phyloP scores from a whole-genome alignment of 2,329 filamentous ascomycete genomes.

The Dothiorella sarmentorum region DNA sequence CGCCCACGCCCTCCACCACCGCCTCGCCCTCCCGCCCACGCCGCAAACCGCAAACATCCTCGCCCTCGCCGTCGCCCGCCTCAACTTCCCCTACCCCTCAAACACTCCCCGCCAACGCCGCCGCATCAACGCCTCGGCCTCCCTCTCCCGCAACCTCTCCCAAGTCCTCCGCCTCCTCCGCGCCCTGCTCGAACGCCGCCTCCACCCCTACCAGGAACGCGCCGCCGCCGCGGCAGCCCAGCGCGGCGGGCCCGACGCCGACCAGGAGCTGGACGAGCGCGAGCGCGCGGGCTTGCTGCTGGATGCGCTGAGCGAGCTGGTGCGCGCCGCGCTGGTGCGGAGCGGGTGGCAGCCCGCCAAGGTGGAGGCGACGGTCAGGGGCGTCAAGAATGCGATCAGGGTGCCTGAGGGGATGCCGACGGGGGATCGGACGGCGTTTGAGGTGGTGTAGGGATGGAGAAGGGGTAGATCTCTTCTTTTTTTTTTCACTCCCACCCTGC shows the following conservation, averaged over 20 bases:
- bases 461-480: neutral
- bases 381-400: neutral
- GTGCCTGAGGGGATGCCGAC: neutral
- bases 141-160: neutral
- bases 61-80: conserved; percentile 30
- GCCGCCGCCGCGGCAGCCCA: neutral
- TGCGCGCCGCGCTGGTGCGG: neutral
- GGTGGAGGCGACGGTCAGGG: neutral
- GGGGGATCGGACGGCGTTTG: neutral
- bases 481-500: neutral
- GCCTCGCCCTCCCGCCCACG: conserved; percentile 29
- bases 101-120: conserved; percentile 1
- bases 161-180: neutral
- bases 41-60: conserved; percentile 25
- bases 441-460: neutral
- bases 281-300: neutral
- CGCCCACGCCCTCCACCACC: conserved; percentile 29
- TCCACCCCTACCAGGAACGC: neutral
- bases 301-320: conserved; percentile 1
- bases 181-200: neutral
- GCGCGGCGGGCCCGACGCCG: neutral
- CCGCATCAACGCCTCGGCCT: neutral
- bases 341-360: neutral
- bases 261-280: neutral
- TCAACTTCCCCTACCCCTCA: conserved; percentile 23